phyloP scores from a whole-genome alignment of 495 filamentous ascomycete genomes.

The Apodospora peruviana region DNA sequence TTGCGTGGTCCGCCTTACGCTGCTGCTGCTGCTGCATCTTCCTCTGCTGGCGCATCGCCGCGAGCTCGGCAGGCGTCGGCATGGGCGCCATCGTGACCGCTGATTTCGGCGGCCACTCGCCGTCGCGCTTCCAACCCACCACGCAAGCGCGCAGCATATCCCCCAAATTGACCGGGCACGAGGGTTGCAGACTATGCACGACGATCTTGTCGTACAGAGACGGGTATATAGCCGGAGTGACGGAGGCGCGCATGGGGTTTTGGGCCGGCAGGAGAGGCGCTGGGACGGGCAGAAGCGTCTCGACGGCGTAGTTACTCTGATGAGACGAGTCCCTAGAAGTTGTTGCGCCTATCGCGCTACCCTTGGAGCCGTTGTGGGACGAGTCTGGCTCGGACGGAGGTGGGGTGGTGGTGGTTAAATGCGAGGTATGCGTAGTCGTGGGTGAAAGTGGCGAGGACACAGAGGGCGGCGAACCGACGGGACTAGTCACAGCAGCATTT shows the following conservation, averaged over 20 bases:
- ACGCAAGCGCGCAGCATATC: slow-evolving; percentile 80
- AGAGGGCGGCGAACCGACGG: slow-evolving; percentile 18
- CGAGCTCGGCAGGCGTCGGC: slow-evolving; percentile 20
- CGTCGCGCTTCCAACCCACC: slow-evolving; percentile 87
- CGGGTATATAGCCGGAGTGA: slow-evolving; percentile 65
- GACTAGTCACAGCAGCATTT: slow-evolving; percentile 8
- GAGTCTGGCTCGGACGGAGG: slow-evolving; percentile 18
- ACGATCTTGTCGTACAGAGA: slow-evolving; percentile 88
- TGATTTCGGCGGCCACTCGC: slow-evolving; percentile 82
- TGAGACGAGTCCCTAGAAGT: slow-evolving; percentile 13
- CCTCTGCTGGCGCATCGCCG: slow-evolving; percentile 31
- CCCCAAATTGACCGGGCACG: slow-evolving; percentile 77
- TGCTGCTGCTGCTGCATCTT: slow-evolving; percentile 11
- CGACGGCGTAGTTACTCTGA: slow-evolving; percentile 26
- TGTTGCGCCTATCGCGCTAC: too few relatives aligned
- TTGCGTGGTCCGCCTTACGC: slow-evolving; percentile 19
- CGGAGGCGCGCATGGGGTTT: slow-evolving; percentile 67
- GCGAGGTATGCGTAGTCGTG: slow-evolving; percentile 16
- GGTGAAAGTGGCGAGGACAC: slow-evolving; percentile 17
- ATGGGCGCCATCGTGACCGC: slow-evolving; percentile 28
- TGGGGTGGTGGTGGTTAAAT: slow-evolving; percentile 15
- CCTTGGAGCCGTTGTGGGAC: slow-evolving; percentile 8
- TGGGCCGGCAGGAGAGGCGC: slow-evolving; percentile 61
- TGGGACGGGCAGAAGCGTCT: slow-evolving; percentile 53
- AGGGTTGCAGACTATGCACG: slow-evolving; percentile 67